Conservation (phyloP, 2,329 filamentous ascomycete genomes). For the Orbilia blumenaviensis region DNA sequence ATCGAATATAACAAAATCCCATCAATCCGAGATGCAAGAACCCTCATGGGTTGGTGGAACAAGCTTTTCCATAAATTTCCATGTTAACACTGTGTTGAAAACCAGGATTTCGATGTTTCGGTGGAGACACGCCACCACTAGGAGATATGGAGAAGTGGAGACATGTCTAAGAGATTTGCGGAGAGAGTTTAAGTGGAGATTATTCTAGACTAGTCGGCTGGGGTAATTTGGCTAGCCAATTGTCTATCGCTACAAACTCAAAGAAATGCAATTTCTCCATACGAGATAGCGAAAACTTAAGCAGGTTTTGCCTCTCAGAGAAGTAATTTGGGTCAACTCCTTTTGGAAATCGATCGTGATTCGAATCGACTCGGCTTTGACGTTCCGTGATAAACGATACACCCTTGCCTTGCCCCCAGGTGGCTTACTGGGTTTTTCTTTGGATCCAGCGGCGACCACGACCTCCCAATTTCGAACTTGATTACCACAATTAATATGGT, state of each 20-base stretch:
- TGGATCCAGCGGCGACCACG: too few relatives aligned
- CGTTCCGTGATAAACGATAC: background rate
- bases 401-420: background rate
- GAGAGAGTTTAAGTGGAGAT: constrained; percentile 28
- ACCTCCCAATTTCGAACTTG: background rate
- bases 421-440: too few relatives aligned
- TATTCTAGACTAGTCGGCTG: constrained; percentile 8
- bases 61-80: constrained; percentile 24
- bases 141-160: constrained; percentile 9
- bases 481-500: background rate
- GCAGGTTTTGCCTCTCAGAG: background rate
- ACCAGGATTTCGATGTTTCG: constrained; percentile 1
- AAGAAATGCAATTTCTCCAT: constrained; percentile 13
- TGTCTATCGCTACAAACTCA: background rate
- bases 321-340: background rate
- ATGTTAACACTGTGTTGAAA: background rate
- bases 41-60: constrained; percentile 24
- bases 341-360: background rate
- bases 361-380: background rate
- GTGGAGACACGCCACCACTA: constrained; percentile 2
- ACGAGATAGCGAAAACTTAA: constrained; percentile 5
- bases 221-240: background rate
- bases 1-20: background rate
- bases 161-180: constrained; percentile 15
- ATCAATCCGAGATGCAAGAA: constrained; percentile 26